These are phyloP conservation scores for Hansenula lynferdii DNA, from an alignment of 1,139 yeast species.

Conservation along the genomic window DNA sequence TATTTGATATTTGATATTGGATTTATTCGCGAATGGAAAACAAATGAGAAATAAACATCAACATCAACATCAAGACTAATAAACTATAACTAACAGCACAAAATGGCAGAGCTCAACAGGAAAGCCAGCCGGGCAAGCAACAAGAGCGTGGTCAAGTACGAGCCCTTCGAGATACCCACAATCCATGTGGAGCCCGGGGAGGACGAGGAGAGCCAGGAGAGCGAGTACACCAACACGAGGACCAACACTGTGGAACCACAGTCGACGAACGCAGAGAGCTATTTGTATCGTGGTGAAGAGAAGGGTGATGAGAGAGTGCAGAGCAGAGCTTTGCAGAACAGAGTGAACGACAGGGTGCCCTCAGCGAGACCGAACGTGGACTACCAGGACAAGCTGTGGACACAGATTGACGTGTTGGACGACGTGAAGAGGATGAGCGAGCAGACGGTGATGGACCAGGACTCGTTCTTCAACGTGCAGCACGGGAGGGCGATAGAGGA, in stretches of 20 bases:
- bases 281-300: background rate
- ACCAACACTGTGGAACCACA: conserved; percentile 1
- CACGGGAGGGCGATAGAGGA: conserved; percentile 53
- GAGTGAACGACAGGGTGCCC: conserved; percentile 35
- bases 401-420: conserved; percentile 81
- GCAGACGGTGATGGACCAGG: conserved; percentile 41
- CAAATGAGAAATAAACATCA: too few relatives aligned
- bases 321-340: background rate
- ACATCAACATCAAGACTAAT: too few relatives aligned
- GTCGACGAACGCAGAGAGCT: background rate
- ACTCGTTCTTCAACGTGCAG: conserved; percentile 57
- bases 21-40: too few relatives aligned
- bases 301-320: background rate
- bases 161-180: conserved; percentile 1
- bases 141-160: conserved; percentile 1
- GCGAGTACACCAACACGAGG: background rate
- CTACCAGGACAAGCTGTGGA: conserved; percentile 76
- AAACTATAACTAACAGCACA: too few relatives aligned
- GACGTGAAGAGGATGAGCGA: conserved; percentile 68
- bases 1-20: too few relatives aligned
- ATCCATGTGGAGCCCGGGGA: background rate
- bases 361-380: conserved; percentile 48
- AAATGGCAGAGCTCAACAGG: too few relatives aligned
- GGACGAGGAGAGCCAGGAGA: background rate
- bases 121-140: background rate